These are phyloP conservation scores for Bipolaris victoriae DNA, from an alignment of 2,329 filamentous ascomycete species.

Conservation along the genomic window DNA sequence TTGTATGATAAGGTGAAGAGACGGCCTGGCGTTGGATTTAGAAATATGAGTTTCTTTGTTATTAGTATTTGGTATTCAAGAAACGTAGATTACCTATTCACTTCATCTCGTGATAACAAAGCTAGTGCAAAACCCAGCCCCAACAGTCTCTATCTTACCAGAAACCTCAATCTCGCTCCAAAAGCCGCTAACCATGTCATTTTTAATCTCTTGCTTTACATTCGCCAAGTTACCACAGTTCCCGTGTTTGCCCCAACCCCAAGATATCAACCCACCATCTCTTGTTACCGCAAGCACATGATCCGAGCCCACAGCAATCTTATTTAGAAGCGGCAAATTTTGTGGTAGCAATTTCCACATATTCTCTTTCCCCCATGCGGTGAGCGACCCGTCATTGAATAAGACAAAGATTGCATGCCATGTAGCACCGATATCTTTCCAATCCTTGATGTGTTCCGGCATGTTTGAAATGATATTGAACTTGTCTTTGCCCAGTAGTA, in stretches of 20 bases:
- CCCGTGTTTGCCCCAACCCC: conserved; percentile 98
- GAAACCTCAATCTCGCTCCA: conserved; percentile 39
- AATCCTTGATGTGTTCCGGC: conserved; percentile 61
- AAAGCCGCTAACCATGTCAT: conserved; percentile 38
- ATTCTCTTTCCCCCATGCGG: conserved; percentile 83
- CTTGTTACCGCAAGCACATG: conserved; percentile 77
- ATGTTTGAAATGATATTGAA: conserved; percentile 67
- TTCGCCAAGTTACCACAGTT: conserved; percentile 72
- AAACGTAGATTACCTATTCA: no score
- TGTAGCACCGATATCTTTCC: conserved; percentile 74
- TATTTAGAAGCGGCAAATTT: conserved; percentile 63
- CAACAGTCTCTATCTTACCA: conserved; percentile 29
- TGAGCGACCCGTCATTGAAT: conserved; percentile 63
- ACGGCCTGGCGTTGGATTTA: no score
- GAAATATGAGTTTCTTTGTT: neutral
- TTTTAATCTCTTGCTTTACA: conserved; percentile 21
- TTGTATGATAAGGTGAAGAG: neutral
- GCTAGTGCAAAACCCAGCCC: conserved; percentile 38
- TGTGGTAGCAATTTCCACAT: conserved; percentile 78
- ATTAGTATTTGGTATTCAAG: no score
- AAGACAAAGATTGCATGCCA: conserved; percentile 85
- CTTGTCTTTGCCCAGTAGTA: conserved; percentile 76
- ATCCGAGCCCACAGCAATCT: conserved; percentile 86
- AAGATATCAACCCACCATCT: conserved; percentile 73
- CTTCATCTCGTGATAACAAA: conserved; percentile 28